These are phyloP conservation scores for Aspergillus neoniger DNA, from an alignment of 2,329 filamentous ascomycete species.

Conservation along the genomic window DNA sequence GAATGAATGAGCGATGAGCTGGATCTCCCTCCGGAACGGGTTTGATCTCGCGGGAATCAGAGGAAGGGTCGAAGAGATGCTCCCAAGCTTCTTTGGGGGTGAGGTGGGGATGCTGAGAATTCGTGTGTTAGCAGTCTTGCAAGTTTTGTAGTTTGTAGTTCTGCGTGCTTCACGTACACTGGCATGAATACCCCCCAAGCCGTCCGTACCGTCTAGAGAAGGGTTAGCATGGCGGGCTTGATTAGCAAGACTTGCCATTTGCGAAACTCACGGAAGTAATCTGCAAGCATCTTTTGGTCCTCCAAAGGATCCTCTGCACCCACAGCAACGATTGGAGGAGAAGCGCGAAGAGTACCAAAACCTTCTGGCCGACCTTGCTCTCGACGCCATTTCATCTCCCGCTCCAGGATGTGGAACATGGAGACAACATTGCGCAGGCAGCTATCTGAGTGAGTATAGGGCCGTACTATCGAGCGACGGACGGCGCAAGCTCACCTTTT, in stretches of 20 bases:
- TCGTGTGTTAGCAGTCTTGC: conserved; percentile 15
- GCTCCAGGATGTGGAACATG: conserved; percentile 87
- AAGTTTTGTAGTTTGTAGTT: not conserved
- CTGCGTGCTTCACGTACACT: conserved; percentile 37
- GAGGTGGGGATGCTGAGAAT: conserved; percentile 67
- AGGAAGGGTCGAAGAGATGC: conserved; percentile 61
- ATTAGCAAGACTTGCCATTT: conserved; percentile 33
- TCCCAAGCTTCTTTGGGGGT: conserved; percentile 74
- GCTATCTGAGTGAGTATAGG: conserved; percentile 45
- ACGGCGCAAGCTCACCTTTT: conserved; percentile 59
- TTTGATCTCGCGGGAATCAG: conserved; percentile 50
- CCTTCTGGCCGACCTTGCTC: conserved; percentile 66
- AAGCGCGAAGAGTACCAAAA: conserved; percentile 70
- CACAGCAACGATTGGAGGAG: conserved; percentile 81
- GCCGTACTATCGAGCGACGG: not conserved
- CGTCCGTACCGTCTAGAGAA: conserved; percentile 68
- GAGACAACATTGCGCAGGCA: conserved; percentile 87
- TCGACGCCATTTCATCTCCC: conserved; percentile 82
- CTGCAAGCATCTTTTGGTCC: conserved; percentile 75
- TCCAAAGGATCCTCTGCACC: conserved; percentile 84
- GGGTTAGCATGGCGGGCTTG: conserved; percentile 3
- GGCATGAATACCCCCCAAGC: conserved; percentile 71
- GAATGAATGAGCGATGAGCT: conserved; percentile 64
- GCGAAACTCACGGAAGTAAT: conserved; percentile 74
- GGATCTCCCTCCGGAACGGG: conserved; percentile 40